phyloP scores from a whole-genome alignment of 352 stramenopile genomes.

The Phytophthora capsici region DNA sequence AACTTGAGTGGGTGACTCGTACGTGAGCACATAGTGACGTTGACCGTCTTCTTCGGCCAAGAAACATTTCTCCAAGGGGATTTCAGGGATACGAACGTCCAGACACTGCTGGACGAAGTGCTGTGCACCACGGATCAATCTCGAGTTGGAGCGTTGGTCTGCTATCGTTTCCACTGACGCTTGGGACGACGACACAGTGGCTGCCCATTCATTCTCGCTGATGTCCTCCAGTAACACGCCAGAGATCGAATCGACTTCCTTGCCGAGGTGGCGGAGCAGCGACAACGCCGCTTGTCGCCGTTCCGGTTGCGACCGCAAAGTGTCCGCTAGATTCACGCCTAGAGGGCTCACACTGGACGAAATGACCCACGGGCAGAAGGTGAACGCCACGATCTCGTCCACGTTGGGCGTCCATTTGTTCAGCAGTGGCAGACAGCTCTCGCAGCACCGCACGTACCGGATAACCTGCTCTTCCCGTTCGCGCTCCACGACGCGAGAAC shows the following conservation, averaged over 20 bases:
- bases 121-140: conserved; percentile 29
- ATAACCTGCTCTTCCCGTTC: conserved; percentile 52
- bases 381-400: conserved; percentile 40
- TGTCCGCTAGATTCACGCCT: conserved; percentile 48
- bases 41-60: conserved; percentile 50
- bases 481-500: conserved; percentile 57
- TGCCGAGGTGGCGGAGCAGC: conserved; percentile 40
- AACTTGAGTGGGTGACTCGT: conserved; percentile 35
- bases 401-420: conserved; percentile 59
- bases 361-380: conserved; percentile 41
- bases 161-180: background rate
- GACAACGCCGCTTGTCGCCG: conserved; percentile 36
- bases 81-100: conserved; percentile 48
- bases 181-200: conserved; percentile 23
- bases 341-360: conserved; percentile 47
- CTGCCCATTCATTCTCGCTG: conserved; percentile 44
- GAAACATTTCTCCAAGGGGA: conserved; percentile 43
- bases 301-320: conserved; percentile 37
- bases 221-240: conserved; percentile 39
- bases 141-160: conserved; percentile 18
- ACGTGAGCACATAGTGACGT: conserved; percentile 47
- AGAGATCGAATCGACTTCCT: conserved; percentile 22
- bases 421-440: conserved; percentile 41
- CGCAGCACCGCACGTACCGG: conserved; percentile 52
- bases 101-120: conserved; percentile 65